These are phyloP conservation scores for Arxiozyma slooffiae DNA, from an alignment of 1,139 yeast genomes.

Conservation along the genomic window DNA sequence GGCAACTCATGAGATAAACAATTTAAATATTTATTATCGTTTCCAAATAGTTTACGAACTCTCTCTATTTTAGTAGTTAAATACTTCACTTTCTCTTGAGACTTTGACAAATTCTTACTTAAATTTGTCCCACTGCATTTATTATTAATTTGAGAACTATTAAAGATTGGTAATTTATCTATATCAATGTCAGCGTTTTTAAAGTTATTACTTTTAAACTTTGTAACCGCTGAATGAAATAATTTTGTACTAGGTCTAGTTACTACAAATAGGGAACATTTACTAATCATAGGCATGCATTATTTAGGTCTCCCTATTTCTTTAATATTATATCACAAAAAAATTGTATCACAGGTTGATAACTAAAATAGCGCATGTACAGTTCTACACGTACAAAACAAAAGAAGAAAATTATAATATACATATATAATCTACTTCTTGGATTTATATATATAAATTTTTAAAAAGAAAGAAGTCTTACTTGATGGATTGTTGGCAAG, in stretches of 20 bases:
- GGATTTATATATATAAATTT: no score
- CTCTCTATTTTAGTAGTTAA: not conserved
- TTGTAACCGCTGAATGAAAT: not conserved
- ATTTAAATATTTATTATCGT: slow-evolving; percentile 2
- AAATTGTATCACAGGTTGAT: not conserved
- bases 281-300: not conserved
- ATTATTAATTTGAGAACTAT: not conserved
- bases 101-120: not conserved
- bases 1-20: slow-evolving; percentile 8
- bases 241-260: not conserved
- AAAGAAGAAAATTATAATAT: no score
- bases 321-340: no score
- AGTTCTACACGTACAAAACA: not conserved
- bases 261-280: not conserved
- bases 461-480: not conserved
- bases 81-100: slow-evolving; percentile 1
- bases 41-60: slow-evolving; percentile 4
- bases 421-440: not conserved
- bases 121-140: not conserved
- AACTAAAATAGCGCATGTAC: not conserved
- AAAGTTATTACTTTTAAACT: no score
- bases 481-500: not conserved
- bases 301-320: not conserved
- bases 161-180: slow-evolving; percentile 3
- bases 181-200: not conserved